Evolutionary conservation across 495 filamentous ascomycete species (phyloP), one percentile per base, ranked within the genome.

Genomic region (Lasiosphaeria hispida): DNA sequence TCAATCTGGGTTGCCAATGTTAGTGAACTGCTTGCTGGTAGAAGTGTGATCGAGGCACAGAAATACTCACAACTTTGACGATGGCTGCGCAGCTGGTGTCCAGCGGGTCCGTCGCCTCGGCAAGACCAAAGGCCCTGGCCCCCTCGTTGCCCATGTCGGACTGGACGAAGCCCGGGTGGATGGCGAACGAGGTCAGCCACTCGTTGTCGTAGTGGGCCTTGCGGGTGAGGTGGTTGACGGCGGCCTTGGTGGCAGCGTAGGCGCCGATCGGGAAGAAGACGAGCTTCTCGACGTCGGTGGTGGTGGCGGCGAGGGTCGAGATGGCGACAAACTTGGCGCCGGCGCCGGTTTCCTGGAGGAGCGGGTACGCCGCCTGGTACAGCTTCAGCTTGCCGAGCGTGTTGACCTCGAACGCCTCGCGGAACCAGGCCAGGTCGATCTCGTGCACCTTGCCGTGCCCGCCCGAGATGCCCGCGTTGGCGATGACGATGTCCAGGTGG

Each of bases 111-210:
- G 23, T n/a, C n/a, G n/a, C n/a, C n/a, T n/a, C n/a, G n/a, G n/a
- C n/a, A n/a, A n/a, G n/a, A n/a, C 76, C 76, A n/a, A 72, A 60
- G 2, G 13, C 37, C 17, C 53, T 36, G 10, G 77, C 77, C 0
- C 63, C 76, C 4, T 59, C 49, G 50, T 79, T 77, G 13, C 77
- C 77, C 48, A 79, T 56, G 0, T 78, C 76, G 7, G 77, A 80
- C 39, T 71, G 69, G 11, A 69, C 69, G 48, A 17, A 10, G 23
- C 23, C 23, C 2, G 23, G 23, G 23, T 30, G 23, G 23, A 30
- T 30, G 23, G 23, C 23, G 23, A 30, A 30, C 23, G 23, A 30
- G 5, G 23, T 30, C 2, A 30, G 23, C 23, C 23, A 30, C 23
- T 30, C 23, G 5, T 30, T 30, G 5, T 30, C 23, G 5, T 30